Percentiles rank a stretch among this genome's conserved stretches.
phyloP scores from a whole-genome alignment of 177 flowering plant species.

The Vitis hybrid region DNA sequence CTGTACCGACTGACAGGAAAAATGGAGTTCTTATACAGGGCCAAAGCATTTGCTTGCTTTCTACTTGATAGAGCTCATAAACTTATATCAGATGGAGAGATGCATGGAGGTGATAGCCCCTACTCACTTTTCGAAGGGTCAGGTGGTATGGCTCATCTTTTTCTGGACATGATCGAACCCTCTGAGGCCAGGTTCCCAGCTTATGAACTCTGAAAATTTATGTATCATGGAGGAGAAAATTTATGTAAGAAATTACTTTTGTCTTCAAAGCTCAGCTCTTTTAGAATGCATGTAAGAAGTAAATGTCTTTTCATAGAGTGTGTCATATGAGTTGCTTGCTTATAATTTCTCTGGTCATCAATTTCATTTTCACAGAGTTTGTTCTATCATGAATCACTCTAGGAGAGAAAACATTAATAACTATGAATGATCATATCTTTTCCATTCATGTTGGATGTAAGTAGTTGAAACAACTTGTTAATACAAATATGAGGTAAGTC shows the following conservation, averaged over 20 bases:
- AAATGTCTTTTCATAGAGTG: too few species aligned
- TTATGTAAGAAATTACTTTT: neutral
- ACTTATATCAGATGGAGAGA: slow-evolving; percentile 55
- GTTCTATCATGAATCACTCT: too few species aligned
- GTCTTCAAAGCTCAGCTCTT: too few species aligned
- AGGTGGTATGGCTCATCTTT: slow-evolving; percentile 73
- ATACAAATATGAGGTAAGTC: too few species aligned
- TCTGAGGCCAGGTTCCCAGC: slow-evolving; percentile 70
- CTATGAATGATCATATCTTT: too few species aligned
- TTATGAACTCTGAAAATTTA: slow-evolving; percentile 50
- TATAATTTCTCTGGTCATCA: too few species aligned
- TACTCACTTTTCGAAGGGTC: slow-evolving; percentile 82
- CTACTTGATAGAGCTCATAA: slow-evolving; percentile 63
- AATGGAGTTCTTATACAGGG: slow-evolving; percentile 53
- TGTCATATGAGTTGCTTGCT: too few species aligned
- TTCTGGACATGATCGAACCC: slow-evolving; percentile 68
- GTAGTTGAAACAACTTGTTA: too few species aligned
- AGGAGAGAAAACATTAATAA: too few species aligned
- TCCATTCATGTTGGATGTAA: too few species aligned
- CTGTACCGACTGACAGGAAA: slow-evolving; percentile 64
- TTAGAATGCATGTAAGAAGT: too few species aligned
- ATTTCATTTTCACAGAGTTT: too few species aligned
- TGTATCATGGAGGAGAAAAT: slow-evolving; percentile 2
- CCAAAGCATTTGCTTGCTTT: slow-evolving; percentile 80
- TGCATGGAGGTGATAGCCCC: slow-evolving; percentile 84